Evolutionary conservation across 2,329 filamentous ascomycete genomes (phyloP).

Genomic region (Trichothecium sympodiale): DNA sequence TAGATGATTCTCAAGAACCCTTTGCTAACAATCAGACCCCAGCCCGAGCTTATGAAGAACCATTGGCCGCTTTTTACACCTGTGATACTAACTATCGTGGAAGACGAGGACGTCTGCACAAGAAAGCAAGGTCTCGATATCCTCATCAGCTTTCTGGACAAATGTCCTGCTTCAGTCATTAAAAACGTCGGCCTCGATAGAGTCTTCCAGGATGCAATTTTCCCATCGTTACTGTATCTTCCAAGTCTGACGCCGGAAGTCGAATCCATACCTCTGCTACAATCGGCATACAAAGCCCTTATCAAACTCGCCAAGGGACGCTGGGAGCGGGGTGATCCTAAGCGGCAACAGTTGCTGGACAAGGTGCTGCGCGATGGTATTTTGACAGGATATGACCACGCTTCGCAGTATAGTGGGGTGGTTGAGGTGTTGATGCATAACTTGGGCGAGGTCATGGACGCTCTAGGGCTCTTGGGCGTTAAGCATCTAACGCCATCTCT

Average conservation of each 20-base stretch:
- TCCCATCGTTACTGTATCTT: slow-evolving; percentile 64
- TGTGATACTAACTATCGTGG: slow-evolving; percentile 56
- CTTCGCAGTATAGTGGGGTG: slow-evolving; percentile 45
- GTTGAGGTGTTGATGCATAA: slow-evolving; percentile 44
- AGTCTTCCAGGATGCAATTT: slow-evolving; percentile 58
- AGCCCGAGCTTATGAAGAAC: slow-evolving; percentile 33
- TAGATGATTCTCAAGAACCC: neutral
- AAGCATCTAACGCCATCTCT: slow-evolving; percentile 53
- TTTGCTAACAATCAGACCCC: slow-evolving; percentile 1
- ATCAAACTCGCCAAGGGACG: slow-evolving; percentile 37
- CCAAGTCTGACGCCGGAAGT: slow-evolving; percentile 65
- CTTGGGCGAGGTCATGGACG: slow-evolving; percentile 35
- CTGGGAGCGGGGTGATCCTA: slow-evolving; percentile 11
- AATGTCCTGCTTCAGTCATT: slow-evolving; percentile 42
- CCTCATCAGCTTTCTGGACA: slow-evolving; percentile 41
- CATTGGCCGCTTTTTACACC: slow-evolving; percentile 62
- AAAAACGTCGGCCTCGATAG: slow-evolving; percentile 51
- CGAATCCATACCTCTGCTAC: slow-evolving; percentile 56
- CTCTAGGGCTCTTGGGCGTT: slow-evolving; percentile 49
- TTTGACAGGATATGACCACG: slow-evolving; percentile 43
- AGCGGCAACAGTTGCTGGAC: slow-evolving; percentile 34
- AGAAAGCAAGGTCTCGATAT: slow-evolving; percentile 46
- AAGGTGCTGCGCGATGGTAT: slow-evolving; percentile 45
- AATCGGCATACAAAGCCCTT: slow-evolving; percentile 55
- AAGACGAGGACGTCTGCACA: slow-evolving; percentile 45